These are phyloP conservation scores for Clonostachys rhizophaga DNA, from an alignment of 2,329 filamentous ascomycete genomes.

Conservation along the genomic window DNA sequence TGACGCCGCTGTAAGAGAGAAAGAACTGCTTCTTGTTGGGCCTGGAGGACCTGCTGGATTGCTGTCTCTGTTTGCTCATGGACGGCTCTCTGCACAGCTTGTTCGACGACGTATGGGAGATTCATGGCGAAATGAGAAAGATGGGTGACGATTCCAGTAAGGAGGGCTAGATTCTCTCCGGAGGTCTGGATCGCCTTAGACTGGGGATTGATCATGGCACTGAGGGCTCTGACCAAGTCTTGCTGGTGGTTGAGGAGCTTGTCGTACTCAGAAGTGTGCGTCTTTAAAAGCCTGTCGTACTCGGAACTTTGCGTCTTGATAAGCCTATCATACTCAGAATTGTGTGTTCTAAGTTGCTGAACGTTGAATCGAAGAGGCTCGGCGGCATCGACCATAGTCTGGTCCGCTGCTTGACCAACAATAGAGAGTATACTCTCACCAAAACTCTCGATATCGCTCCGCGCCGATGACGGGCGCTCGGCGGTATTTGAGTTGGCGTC, in stretches of 20 bases:
- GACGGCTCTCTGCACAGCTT: conserved; percentile 11
- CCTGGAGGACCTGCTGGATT: conserved; percentile 9
- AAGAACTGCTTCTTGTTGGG: conserved; percentile 12
- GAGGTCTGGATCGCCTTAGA: conserved; percentile 5
- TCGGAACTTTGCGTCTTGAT: too few relatives aligned
- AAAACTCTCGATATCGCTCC: conserved; percentile 2
- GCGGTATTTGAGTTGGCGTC: too few relatives aligned
- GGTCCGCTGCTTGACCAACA: conserved; percentile 21
- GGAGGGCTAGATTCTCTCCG: conserved; percentile 12
- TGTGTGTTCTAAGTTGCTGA: too few relatives aligned
- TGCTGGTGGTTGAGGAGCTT: background rate
- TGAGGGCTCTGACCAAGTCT: conserved; percentile 6
- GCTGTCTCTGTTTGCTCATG: conserved; percentile 12
- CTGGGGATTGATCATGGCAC: conserved; percentile 10
- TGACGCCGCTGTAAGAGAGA: conserved; percentile 4
- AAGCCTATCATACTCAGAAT: too few relatives aligned
- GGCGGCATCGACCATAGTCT: conserved; percentile 22
- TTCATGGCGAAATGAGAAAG: conserved; percentile 16
- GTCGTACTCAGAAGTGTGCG: too few relatives aligned
- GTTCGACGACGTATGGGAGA: conserved; percentile 14
- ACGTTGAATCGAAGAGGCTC: conserved; percentile 12
- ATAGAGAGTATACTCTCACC: conserved; percentile 17
- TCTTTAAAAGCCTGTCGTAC: too few relatives aligned
- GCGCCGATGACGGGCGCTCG: background rate
- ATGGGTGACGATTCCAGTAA: conserved; percentile 9